Evolutionary conservation across 1,139 yeast genomes (phyloP).

Genomic region (Saccharomyces hybrid): DNA sequence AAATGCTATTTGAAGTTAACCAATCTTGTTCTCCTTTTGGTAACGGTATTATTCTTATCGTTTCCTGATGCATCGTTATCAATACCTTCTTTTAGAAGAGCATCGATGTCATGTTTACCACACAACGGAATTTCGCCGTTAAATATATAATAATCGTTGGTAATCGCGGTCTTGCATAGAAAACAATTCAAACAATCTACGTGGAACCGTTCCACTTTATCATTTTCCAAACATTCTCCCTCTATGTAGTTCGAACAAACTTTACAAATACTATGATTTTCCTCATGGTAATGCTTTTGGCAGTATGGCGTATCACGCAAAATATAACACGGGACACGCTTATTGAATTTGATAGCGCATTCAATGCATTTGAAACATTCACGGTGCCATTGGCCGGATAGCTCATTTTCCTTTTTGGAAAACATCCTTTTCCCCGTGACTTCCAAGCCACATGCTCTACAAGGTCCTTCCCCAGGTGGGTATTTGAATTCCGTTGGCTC

Average conservation of each 20-base stretch:
- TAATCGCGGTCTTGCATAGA: constrained; percentile 42
- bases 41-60: constrained; percentile 14
- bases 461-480: constrained; percentile 67
- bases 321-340: constrained; percentile 69
- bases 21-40: constrained; percentile 23
- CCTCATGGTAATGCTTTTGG: constrained; percentile 67
- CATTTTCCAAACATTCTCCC: constrained; percentile 83
- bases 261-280: constrained; percentile 68
- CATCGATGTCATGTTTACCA: constrained; percentile 24
- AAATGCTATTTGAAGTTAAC: constrained; percentile 12
- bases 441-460: constrained; percentile 49
- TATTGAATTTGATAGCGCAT: constrained; percentile 52
- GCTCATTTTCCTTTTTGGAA: constrained; percentile 64
- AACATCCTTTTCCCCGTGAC: constrained; percentile 49
- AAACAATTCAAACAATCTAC: constrained; percentile 52
- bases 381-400: constrained; percentile 93
- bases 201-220: constrained; percentile 59
- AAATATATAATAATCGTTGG: constrained; percentile 43
- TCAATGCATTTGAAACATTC: constrained; percentile 66
- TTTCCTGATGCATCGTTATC: neutral
- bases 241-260: constrained; percentile 72
- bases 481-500: constrained; percentile 13
- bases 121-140: constrained; percentile 27
- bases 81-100: constrained; percentile 16
- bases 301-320: constrained; percentile 76